phyloP scores from a whole-genome alignment of 345 rosid genomes.

The Populus euphratica region DNA sequence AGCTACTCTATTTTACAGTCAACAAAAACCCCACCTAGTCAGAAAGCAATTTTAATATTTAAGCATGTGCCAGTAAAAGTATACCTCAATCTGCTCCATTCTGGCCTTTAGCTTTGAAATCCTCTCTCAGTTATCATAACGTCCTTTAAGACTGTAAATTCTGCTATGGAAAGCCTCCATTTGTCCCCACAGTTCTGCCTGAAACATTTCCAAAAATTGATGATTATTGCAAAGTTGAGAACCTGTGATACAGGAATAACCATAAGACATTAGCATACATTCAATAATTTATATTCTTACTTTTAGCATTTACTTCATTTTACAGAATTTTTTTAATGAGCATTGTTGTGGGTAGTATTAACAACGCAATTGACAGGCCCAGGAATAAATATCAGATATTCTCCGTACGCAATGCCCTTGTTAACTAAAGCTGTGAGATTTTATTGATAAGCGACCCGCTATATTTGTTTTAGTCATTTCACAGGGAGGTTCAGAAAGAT shows the following conservation, averaged over 20 bases:
- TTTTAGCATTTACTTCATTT: background rate
- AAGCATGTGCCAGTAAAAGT: background rate
- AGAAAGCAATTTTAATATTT: background rate
- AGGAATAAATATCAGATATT: background rate
- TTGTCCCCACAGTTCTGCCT: conserved; percentile 65
- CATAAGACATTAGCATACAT: background rate
- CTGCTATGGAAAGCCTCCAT: conserved; percentile 57
- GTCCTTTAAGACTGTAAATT: conserved; percentile 63
- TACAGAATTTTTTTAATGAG: background rate
- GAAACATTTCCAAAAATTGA: conserved; percentile 13
- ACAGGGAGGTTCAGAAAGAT: background rate
- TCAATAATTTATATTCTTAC: background rate
- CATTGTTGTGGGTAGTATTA: background rate
- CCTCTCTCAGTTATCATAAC: conserved; percentile 54
- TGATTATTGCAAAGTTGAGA: background rate
- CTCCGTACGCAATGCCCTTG: background rate
- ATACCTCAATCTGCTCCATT: conserved; percentile 68
- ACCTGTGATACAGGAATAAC: background rate
- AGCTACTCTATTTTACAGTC: conserved; percentile 4
- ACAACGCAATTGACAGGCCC: too few species aligned
- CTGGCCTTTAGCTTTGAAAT: conserved; percentile 57
- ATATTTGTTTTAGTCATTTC: background rate
- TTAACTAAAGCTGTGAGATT: background rate
- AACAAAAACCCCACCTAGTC: conserved; percentile 4
- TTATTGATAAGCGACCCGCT: background rate